Evolutionary conservation across 208 protist species (phyloP), one percentile per base, ranked within the genome.

Genomic region (Strigomonas oncopelti): DNA sequence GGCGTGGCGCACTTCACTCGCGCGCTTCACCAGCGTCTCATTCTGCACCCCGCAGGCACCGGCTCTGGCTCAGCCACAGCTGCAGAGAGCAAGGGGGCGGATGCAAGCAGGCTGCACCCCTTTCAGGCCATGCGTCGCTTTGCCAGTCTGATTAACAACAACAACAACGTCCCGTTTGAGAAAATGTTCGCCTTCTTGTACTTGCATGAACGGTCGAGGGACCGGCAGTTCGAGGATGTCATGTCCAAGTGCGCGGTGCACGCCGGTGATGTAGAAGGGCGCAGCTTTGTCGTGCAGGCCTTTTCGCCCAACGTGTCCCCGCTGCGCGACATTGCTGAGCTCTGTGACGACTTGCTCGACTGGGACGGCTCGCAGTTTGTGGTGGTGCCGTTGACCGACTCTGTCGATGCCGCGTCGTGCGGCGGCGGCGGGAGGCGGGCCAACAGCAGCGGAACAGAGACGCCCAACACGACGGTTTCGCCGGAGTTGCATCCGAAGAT

Each of bases 331-430:
- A 25, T 79, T 32, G 42, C 78, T 22, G 65, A 68, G 5, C 60
- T 60, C n/a, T 80, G 62, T 51, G 38, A 16, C 1, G 63, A 61
- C 48, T 74, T 64, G 5, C 9, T 59, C 60, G 13, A 68, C 22
- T 79, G 70, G 73, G 74, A 84, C 31, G 78, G 78, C 34, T 63
- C 67, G 18, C 62, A 77, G 67, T 84, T 84, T 38, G 58, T 80
- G 5, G 38, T 84, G 29, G 3, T 74, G 0, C 78, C 78, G 8
- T 65, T 84, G 5, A 25, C 61, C 25, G 74, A 80, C 42, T 11
- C 27, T 3, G 22, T 28, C 34, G 18, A 36, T 38, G 2, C 46
- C 27, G 11, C 42, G 11, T 1, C 5, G 42, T 48, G 11, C 42
- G 42, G 11, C 16, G 13, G 11, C 1, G 13, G 16, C 5, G 42